Evolutionary conservation across 148 eudicot genomes (phyloP), one percentile per base, ranked within the genome.

Genomic region (Silene uniflora): DNA sequence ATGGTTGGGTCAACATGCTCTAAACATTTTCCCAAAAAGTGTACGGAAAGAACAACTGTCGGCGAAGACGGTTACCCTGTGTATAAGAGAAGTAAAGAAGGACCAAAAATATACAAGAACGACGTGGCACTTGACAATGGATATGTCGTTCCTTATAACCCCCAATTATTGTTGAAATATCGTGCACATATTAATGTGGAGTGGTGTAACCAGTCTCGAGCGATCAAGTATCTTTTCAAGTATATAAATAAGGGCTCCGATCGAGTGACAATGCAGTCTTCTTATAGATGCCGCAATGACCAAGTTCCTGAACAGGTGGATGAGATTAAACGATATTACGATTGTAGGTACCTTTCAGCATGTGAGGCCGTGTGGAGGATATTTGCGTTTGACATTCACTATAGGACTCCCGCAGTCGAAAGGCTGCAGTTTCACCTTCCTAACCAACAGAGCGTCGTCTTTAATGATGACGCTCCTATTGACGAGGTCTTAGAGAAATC

Each of bases 191-290:
- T 62, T 4, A 19, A 62, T 2, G 66, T 62, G 13, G 66, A 62
- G 7, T 62, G 66, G 66, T 62, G 66, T 24, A 62, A 62, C 13
- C 66, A 62, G 13, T 62, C 66, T 21, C 24, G 29, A 22, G 19
- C 60, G 12, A 25, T 71, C 25, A 47, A 47, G 52, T 47, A 47
- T 49, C 67, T 73, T 0, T 61, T 73, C 56, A 73, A 73, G 24
- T 73, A 73, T 10, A 73, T 73, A 52, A 73, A 73, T 7, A 73
- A 73, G 35, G 67, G 76, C 0, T 29, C 55, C 11, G 76, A 73
- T 42, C 35, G 62, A 49, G 76, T 65, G 13, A 64, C 39, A 11
- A 21, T 65, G 18, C 42, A 21, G 11, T 56, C 18, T 13, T 47
- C 52, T 2, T 47, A 47, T 47, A 47, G 52, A 7, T 2, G 52